Percentiles rank a stretch among this genome's conserved stretches.
Evolutionary conservation across 768 basidiomycete species (phyloP).

Genomic region (Tubosaeta sp.): DNA sequence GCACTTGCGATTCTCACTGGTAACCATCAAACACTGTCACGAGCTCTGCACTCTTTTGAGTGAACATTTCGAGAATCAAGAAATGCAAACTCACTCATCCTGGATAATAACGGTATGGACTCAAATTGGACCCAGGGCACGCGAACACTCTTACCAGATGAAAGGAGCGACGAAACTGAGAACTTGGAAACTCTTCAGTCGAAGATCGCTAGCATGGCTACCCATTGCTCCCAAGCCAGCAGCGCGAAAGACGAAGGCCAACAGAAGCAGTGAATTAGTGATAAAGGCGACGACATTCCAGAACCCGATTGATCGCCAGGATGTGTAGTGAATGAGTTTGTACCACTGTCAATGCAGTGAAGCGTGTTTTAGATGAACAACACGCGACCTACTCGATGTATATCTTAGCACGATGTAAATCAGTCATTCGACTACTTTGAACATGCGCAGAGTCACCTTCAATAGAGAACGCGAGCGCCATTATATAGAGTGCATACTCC

Average conservation of each 20-base stretch:
- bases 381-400: slow-evolving; percentile 18
- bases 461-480: slow-evolving; percentile 71
- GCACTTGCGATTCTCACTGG: slow-evolving; percentile 45
- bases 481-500: slow-evolving; percentile 75
- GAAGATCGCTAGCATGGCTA: slow-evolving; percentile 36
- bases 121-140: background rate
- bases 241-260: slow-evolving; percentile 73
- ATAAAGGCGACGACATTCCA: slow-evolving; percentile 69
- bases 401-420: slow-evolving; percentile 16
- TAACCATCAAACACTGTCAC: slow-evolving; percentile 78
- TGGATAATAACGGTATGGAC: slow-evolving; percentile 24
- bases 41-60: slow-evolving; percentile 45
- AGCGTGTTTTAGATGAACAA: background rate
- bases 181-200: slow-evolving; percentile 78
- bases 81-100: slow-evolving; percentile 68
- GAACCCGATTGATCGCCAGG: slow-evolving; percentile 78
- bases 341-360: slow-evolving; percentile 45
- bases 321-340: slow-evolving; percentile 68
- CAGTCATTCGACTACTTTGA: slow-evolving; percentile 36
- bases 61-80: background rate
- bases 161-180: slow-evolving; percentile 85
- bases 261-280: slow-evolving; percentile 67
- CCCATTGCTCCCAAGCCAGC: slow-evolving; percentile 42
- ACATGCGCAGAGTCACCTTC: slow-evolving; percentile 56
- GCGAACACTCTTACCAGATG: slow-evolving; percentile 60